phyloP scores from a whole-genome alignment of 495 filamentous ascomycete species.

The Tuber indicum region DNA sequence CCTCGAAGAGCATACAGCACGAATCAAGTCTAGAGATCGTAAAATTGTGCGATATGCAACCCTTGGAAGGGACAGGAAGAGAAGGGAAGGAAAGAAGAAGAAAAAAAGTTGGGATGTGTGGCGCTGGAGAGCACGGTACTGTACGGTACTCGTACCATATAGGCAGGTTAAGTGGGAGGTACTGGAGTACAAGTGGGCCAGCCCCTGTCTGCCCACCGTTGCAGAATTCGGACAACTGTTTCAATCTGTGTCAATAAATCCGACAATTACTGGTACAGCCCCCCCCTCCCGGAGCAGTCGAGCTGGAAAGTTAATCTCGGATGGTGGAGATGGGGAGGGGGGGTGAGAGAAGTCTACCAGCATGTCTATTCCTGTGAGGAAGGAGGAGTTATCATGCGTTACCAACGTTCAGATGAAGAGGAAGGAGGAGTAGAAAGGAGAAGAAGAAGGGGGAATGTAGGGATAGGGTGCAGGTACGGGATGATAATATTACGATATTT shows the following conservation, averaged over 20 bases:
- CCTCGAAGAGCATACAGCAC: not conserved
- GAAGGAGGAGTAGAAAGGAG: not conserved
- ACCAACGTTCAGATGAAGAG: not conserved
- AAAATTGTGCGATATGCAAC: not conserved
- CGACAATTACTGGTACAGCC: constrained; percentile 4
- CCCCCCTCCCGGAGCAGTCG: not conserved
- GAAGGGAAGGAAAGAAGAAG: not conserved
- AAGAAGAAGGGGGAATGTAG: not conserved
- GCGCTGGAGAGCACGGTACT: not conserved
- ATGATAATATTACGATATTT: not conserved
- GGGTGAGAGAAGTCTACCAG: not conserved
- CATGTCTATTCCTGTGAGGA: not conserved
- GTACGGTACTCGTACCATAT: not conserved
- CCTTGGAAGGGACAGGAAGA: not conserved
- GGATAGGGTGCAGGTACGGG: not conserved
- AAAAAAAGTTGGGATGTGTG: not conserved
- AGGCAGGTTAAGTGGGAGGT: not conserved
- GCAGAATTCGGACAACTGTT: constrained; percentile 13
- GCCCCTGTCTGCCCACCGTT: not conserved
- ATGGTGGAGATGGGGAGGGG: not conserved
- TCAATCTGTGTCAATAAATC: constrained; percentile 35
- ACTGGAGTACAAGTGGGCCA: not conserved
- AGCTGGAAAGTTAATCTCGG: not conserved
- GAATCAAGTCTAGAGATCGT: not conserved
- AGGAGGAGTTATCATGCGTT: not conserved